Evolutionary conservation across 2,329 filamentous ascomycete species (phyloP), one percentile per base, ranked within the genome.

Genomic region (Ophiostoma ips): DNA sequence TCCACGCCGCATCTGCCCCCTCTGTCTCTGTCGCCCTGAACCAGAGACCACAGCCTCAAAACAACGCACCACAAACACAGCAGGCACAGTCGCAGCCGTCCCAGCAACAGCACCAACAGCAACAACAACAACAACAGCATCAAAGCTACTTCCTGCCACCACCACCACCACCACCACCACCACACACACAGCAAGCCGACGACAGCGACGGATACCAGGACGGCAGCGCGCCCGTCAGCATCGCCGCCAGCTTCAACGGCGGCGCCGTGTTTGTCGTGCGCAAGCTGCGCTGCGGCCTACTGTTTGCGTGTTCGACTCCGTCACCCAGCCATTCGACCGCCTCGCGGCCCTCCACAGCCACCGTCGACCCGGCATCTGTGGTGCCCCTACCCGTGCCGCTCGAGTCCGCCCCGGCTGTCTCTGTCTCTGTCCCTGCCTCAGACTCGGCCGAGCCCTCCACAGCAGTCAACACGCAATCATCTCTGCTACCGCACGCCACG

Each of bases 281-380:
- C 11, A 67, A 68, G 2, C 65, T 83, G 31, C 68, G 66, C 37
- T 81, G 77, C 61, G 76, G 76, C 16, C 68, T 83, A 43, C 66
- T 83, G 35, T 78, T 83, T 55, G 73, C 81, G 44, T 79, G 75
- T 56, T 70, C 81, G 37, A 77, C 77, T 0, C 68, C 73, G 1
- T 59, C 68, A 3, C 58, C 63, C 3, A 37, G 13, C 13, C 28
- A 21, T 36, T 30, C 30, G 3, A 37, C 10, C 5, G 38, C 24
- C 18, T 44, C 46, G 3, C 49, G 52, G 4, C 50, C 52, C 5
- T 46, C 49, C 0, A 51, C 41, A 5, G 36, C 40, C 24, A 43
- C 48, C 10, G 18, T 24, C 34, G 51, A 40, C 18, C 28, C 38
- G 15, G 16, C 33, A 19, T 30, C 50, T 13, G 36, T 46, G 12